Evolutionary conservation across 352 stramenopile genomes (phyloP).

Genomic region (Aphanomyces astaci): DNA sequence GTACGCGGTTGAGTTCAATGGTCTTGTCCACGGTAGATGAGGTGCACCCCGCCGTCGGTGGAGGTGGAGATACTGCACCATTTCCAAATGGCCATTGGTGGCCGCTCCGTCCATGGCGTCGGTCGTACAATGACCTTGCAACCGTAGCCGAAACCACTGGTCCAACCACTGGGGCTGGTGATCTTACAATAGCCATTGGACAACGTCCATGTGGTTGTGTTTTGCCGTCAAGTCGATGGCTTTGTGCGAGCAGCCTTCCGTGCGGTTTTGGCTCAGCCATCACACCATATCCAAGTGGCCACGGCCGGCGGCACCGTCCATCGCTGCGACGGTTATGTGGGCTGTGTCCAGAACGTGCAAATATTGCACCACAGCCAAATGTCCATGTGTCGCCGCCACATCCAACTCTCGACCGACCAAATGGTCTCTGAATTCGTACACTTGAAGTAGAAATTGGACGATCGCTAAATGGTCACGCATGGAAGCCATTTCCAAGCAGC

Average conservation of each 20-base stretch:
- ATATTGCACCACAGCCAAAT: neutral
- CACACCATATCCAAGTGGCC: slow-evolving; percentile 27
- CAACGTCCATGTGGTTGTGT: slow-evolving; percentile 27
- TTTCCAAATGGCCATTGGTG: slow-evolving; percentile 7
- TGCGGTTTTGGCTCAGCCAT: slow-evolving; percentile 22
- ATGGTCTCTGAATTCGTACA: neutral
- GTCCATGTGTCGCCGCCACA: neutral
- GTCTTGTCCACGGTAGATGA: too few relatives aligned
- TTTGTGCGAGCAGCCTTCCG: slow-evolving; percentile 23
- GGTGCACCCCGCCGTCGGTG: too few relatives aligned
- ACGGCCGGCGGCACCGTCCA: slow-evolving; percentile 27
- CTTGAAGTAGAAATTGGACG: neutral
- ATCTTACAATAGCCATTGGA: slow-evolving; percentile 29
- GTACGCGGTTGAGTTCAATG: too few relatives aligned
- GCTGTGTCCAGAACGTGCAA: too few relatives aligned
- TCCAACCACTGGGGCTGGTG: too few relatives aligned
- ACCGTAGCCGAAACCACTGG: too few relatives aligned
- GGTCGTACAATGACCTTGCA: neutral
- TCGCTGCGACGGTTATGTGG: slow-evolving; percentile 21
- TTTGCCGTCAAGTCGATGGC: slow-evolving; percentile 27
- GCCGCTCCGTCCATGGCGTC: neutral
- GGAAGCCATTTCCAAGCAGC: neutral
- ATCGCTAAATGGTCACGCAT: neutral
- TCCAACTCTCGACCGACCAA: neutral
- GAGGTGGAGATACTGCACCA: too few relatives aligned